phyloP scores from a whole-genome alignment of 176 grass and related monocot species.

The Oryza glumipatula region DNA sequence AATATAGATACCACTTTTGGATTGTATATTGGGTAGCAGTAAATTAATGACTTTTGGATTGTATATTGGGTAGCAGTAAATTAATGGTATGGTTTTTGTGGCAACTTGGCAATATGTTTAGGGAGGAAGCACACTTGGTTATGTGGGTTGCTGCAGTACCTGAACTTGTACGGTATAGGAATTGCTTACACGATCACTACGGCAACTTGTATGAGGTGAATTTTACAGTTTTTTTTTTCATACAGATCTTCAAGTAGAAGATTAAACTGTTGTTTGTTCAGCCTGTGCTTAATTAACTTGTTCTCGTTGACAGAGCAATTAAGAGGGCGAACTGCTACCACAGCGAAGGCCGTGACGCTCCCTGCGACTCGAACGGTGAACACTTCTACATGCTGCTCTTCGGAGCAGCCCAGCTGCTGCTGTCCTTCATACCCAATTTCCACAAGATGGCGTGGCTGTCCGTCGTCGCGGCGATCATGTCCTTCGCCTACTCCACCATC shows the following conservation, averaged over 20 bases:
- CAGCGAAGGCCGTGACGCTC: conserved; percentile 43
- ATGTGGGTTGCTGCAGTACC: conserved; percentile 59
- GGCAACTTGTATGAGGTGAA: conserved; percentile 55
- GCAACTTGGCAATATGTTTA: conserved; percentile 14
- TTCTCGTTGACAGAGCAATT: conserved; percentile 32
- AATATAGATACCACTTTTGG: not conserved
- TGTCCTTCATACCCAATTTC: conserved; percentile 61
- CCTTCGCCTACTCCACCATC: conserved; percentile 58
- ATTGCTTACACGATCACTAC: conserved; percentile 74
- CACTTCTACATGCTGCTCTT: conserved; percentile 60
- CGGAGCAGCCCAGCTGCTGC: conserved; percentile 47
- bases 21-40: not conserved
- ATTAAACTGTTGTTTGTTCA: not conserved
- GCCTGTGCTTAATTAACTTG: not conserved
- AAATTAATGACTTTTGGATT: not conserved
- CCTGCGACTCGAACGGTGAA: conserved; percentile 45
- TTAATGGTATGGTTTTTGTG: not conserved
- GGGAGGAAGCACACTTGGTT: conserved; percentile 63
- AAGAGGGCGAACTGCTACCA: conserved; percentile 54
- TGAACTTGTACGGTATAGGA: conserved; percentile 56
- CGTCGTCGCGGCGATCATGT: conserved; percentile 54
- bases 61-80: not conserved
- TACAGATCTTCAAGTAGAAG: not conserved
- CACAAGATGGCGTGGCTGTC: conserved; percentile 71
- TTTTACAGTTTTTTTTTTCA: not conserved